Evolutionary conservation across 352 stramenopile species (phyloP), one percentile per base, ranked within the genome.

Genomic region (Globisporangium camurandrum): DNA sequence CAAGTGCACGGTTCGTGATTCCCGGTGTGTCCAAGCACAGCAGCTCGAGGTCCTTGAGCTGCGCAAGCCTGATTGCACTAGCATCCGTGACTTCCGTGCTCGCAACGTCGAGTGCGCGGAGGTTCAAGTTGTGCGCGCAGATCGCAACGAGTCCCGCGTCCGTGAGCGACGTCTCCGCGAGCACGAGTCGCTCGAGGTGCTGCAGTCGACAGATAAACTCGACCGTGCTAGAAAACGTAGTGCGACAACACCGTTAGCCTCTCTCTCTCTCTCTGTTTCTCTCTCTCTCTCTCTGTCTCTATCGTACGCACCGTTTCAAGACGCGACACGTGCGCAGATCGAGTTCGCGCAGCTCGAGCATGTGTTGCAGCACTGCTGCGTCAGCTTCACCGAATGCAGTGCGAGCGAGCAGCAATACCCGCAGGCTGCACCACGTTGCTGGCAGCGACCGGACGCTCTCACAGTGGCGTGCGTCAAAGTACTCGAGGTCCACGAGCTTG

Each of bases 381-480:
- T 91, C 76, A 16, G 75, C 46, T 54, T 92, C 80, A 0, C 62
- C 60, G 58, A 92, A 92, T 1, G 66, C 60, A 3, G 71, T 86
- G 44, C 75, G 67, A 22, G 66, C 65, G 9, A 92, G 62, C 36
- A 88, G 50, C 9, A 92, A 45, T 14, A 86, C 69, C 16, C 64
- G 46, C 17, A 92, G 57, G 24, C 77, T 40, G 0, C 43, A 64
- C 80, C 80, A 92, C 40, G 84, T 66, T 0, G 46, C 59, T 19
- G 64, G 65, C 19, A 89, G 50, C 2, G 66, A 69, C 27, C 67
- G 70, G 19, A 92, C 56, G 28, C 69, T 64, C 50, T 71, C 62
- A 38, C 80, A 92, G 45, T 88, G 73, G 11, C 80, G 69, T 3
- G 69, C 76, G 41, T 92, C 77, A 37, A 92, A 88, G 48, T 86